Evolutionary conservation across 257 asterid species (phyloP), one percentile per base, ranked within the genome.

Genomic region (Craterostigma plantagineum): DNA sequence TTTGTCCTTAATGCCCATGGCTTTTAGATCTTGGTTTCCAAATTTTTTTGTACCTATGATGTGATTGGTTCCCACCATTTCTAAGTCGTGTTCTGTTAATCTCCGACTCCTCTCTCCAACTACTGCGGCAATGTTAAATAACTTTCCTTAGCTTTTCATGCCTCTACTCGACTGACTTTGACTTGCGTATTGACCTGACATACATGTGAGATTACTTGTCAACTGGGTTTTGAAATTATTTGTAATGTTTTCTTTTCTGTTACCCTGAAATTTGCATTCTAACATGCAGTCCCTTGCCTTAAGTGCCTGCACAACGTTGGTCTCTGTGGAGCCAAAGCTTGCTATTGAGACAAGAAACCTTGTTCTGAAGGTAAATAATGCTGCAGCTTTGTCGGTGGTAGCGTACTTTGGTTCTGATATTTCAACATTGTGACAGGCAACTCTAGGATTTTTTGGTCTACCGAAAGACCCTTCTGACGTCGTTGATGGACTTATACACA

Each of bases 301-400:
- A 65, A 73, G 91, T 63, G 98, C 98, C 57, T 90, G 98, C 61
- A 90, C 98, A 50, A 90, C 98, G 39, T 62, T 90, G 71, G 92
- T 79, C 27, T 90, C 95, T 5, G 95, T 83, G 69, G 95, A 79
- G 84, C 95, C 98, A 46, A 90, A 83, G 65, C 67, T 90, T 71
- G 77, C 92, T 35, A 55, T 59, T 45, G 98, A 79, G 57, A 90
- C 98, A 14, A 79, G 95, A 62, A 79, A 83, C 62, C 91, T 65
- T 68, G 80, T 90, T 55, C 59, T 90, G 72, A 90, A 90, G 95
- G 98, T 87, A 44, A 49, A 42, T n/a, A 14, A 18, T 62, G 50
- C 50, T 16, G 35, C 54, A 53, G 17, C 37, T 47, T 46, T 42
- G 50, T 36, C 1, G 39, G 42, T 13, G 12, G 15, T 52, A 13